Evolutionary conservation across 1,139 yeast species (phyloP).

Genomic region (Suhomyces wounanorum): DNA sequence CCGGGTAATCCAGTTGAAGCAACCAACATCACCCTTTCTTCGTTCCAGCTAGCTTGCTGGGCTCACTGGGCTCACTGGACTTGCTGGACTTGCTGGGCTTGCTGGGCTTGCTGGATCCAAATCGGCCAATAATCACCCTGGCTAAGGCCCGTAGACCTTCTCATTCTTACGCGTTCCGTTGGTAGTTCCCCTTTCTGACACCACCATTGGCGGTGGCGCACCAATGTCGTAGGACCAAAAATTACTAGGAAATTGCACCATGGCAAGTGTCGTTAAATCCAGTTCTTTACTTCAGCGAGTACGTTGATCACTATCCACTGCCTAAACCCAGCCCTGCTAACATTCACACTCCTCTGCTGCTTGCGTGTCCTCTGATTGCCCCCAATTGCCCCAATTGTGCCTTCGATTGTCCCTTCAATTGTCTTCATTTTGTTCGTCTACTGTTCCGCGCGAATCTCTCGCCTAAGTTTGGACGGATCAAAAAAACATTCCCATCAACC

Average conservation of each 20-base stretch:
- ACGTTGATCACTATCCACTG: too few relatives aligned
- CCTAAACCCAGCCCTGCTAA: background rate
- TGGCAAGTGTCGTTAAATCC: too few relatives aligned
- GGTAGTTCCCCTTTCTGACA: background rate
- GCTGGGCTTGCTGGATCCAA: background rate
- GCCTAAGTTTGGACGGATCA: slow-evolving; percentile 5
- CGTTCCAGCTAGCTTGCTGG: too few relatives aligned
- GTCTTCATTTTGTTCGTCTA: background rate
- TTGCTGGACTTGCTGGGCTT: too few relatives aligned
- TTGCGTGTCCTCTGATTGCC: background rate
- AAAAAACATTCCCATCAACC: slow-evolving; percentile 4
- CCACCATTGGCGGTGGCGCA: background rate
- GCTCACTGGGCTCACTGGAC: too few relatives aligned
- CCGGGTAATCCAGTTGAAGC: too few relatives aligned
- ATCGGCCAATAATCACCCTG: background rate
- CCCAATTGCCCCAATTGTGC: background rate
- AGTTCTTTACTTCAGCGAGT: too few relatives aligned
- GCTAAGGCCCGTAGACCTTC: background rate
- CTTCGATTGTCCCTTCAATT: background rate
- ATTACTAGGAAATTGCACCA: background rate
- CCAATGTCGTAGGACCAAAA: background rate
- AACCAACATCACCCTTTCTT: too few relatives aligned
- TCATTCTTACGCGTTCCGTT: background rate
- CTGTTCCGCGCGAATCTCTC: slow-evolving; percentile 5
- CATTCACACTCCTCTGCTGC: background rate